Percentiles rank a stretch among this genome's conserved stretches.
These are phyloP conservation scores for Malassezia dermatis DNA, from an alignment of 1,284 basidiomycete genomes.

Conservation along the genomic window DNA sequence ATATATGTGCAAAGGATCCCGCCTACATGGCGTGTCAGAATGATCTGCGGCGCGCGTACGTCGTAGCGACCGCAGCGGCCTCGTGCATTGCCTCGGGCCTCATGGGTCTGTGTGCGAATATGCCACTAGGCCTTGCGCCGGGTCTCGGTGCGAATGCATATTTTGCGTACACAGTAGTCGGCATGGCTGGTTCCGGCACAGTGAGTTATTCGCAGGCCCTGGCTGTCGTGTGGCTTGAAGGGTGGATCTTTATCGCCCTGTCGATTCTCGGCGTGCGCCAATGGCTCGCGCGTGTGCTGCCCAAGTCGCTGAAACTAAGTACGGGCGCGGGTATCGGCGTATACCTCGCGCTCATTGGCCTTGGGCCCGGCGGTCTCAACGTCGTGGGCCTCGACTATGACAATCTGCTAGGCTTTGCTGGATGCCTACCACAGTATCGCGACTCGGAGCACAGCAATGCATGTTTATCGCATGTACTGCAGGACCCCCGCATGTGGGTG, in stretches of 20 bases:
- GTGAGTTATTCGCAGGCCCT: conserved; percentile 71
- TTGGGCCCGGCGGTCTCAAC: conserved; percentile 60
- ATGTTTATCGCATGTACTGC: conserved; percentile 62
- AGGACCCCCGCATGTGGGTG: conserved; percentile 71
- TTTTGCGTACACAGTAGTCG: conserved; percentile 80
- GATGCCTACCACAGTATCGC: conserved; percentile 53
- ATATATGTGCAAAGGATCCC: conserved; percentile 53
- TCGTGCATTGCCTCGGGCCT: conserved; percentile 64
- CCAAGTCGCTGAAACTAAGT: conserved; percentile 70
- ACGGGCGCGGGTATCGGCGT: conserved; percentile 77
- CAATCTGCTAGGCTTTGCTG: conserved; percentile 70
- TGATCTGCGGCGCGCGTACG: conserved; percentile 40
- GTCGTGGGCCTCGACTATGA: conserved; percentile 65
- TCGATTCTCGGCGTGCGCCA: conserved; percentile 76
- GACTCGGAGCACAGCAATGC: conserved; percentile 50
- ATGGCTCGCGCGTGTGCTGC: conserved; percentile 79
- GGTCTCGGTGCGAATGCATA: conserved; percentile 62
- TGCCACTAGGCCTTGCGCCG: conserved; percentile 62
- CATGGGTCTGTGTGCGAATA: conserved; percentile 73
- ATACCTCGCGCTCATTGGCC: conserved; percentile 54
- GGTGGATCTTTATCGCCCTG: conserved; percentile 72
- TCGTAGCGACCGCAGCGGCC: conserved; percentile 61
- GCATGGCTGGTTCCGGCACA: conserved; percentile 64
- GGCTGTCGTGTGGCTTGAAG: conserved; percentile 63
- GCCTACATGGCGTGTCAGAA: conserved; percentile 52